These are phyloP conservation scores for Suillus clintonianus DNA, from an alignment of 768 basidiomycete genomes.

Conservation along the genomic window DNA sequence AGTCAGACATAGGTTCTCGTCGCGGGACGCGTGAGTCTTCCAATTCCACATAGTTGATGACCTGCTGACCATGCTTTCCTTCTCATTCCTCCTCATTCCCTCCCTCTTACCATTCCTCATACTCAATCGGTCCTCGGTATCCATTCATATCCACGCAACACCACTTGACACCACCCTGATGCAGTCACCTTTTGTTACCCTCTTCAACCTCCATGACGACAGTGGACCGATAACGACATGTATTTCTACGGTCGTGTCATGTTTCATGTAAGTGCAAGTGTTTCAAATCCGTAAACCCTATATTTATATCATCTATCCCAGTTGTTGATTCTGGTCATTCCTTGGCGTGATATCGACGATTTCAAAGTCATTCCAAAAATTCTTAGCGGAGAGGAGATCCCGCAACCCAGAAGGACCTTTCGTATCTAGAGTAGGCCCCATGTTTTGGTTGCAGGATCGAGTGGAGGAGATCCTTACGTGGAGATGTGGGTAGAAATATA, in stretches of 20 bases:
- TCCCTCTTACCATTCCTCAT: conserved; percentile 2
- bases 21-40: conserved; percentile 61
- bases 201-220: no score
- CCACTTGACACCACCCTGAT: conserved; percentile 1
- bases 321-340: no score
- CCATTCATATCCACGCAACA: background rate
- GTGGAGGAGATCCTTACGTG: conserved; percentile 84
- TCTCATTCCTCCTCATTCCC: no score
- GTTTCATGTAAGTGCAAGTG: no score
- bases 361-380: no score
- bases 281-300: no score
- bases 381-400: no score
- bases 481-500: conserved; percentile 74
- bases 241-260: no score
- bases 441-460: conserved; percentile 91
- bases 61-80: conserved; percentile 15
- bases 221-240: no score
- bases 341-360: no score
- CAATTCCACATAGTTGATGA: background rate
- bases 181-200: background rate
- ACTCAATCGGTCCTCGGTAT: background rate
- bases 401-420: no score
- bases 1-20: background rate
- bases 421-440: conserved; percentile 68
- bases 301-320: no score